A percentile compares a stretch with the other conserved stretches of the same genome.
Conservation (phyloP, 2,329 filamentous ascomycete genomes). For the Beauveria sp. region DNA sequence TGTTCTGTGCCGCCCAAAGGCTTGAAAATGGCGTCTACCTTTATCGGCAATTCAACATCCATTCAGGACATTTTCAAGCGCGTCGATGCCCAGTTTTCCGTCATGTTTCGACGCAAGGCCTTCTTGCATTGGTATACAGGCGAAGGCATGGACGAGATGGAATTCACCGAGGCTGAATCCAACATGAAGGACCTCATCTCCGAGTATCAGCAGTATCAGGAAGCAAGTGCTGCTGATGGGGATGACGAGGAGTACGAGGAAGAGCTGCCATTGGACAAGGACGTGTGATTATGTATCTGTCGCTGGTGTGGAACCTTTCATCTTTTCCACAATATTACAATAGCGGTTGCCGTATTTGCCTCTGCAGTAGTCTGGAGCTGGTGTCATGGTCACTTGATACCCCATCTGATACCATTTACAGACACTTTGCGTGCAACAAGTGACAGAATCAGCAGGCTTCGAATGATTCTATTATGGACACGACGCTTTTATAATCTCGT, state of each 20-base stretch:
- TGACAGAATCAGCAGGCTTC: not conserved
- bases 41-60: slow-evolving; percentile 97
- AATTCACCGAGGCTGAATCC: slow-evolving; percentile 99
- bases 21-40: slow-evolving; percentile 98
- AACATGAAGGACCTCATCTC: slow-evolving; percentile 99
- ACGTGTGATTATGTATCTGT: not conserved
- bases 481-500: slow-evolving; percentile 61
- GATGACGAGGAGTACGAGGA: slow-evolving; percentile 91
- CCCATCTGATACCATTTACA: not conserved
- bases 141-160: slow-evolving; percentile 99
- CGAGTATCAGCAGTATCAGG: slow-evolving; percentile 99
- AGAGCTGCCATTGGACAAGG: slow-evolving; percentile 35
- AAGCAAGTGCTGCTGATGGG: slow-evolving; percentile 91
- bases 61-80: slow-evolving; percentile 99
- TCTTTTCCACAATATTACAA: no score
- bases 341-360: no score
- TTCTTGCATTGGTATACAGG: slow-evolving; percentile 99
- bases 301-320: not conserved
- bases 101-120: slow-evolving; percentile 99
- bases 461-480: not conserved
- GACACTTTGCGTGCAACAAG: not conserved
- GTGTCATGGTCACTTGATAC: not conserved
- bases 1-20: slow-evolving; percentile 97
- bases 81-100: slow-evolving; percentile 98
- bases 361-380: no score